Evolutionary conservation across 2,329 filamentous ascomycete genomes (phyloP).

Genomic region (Paracoccidioides brasiliensis): DNA sequence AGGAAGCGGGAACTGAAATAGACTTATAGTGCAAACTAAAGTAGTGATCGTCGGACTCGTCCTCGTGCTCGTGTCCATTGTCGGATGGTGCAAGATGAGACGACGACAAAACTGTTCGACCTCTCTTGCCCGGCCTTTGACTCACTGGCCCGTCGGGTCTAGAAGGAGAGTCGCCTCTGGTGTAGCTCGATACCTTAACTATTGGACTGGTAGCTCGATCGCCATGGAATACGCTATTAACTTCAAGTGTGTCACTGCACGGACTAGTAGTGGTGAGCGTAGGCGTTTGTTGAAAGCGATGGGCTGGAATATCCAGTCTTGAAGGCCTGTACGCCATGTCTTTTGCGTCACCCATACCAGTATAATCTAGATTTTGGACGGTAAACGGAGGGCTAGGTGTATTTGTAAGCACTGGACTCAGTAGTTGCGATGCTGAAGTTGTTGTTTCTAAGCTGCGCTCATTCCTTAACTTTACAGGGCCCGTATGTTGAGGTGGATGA

Average conservation of each 20-base stretch:
- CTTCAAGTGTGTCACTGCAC: slow-evolving; percentile 15
- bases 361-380: slow-evolving; percentile 6
- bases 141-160: slow-evolving; percentile 15
- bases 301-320: slow-evolving; percentile 8
- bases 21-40: slow-evolving; percentile 8
- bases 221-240: slow-evolving; percentile 11
- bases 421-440: slow-evolving; percentile 18
- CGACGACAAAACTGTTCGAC: slow-evolving; percentile 22
- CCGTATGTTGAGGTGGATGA: neutral
- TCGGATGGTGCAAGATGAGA: slow-evolving; percentile 24
- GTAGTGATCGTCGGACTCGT: slow-evolving; percentile 13
- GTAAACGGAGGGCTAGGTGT: slow-evolving; percentile 20
- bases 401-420: slow-evolving; percentile 22
- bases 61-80: slow-evolving; percentile 18
- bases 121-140: slow-evolving; percentile 15
- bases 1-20: slow-evolving; percentile 9
- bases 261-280: slow-evolving; percentile 16
- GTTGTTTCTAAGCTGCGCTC: neutral
- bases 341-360: neutral
- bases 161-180: slow-evolving; percentile 32
- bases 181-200: slow-evolving; percentile 31
- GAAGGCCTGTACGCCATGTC: slow-evolving; percentile 4
- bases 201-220: slow-evolving; percentile 29
- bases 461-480: neutral
- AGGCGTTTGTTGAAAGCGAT: slow-evolving; percentile 14